Conservation (phyloP, 2,329 filamentous ascomycete species). For the Penicillium sp. region DNA sequence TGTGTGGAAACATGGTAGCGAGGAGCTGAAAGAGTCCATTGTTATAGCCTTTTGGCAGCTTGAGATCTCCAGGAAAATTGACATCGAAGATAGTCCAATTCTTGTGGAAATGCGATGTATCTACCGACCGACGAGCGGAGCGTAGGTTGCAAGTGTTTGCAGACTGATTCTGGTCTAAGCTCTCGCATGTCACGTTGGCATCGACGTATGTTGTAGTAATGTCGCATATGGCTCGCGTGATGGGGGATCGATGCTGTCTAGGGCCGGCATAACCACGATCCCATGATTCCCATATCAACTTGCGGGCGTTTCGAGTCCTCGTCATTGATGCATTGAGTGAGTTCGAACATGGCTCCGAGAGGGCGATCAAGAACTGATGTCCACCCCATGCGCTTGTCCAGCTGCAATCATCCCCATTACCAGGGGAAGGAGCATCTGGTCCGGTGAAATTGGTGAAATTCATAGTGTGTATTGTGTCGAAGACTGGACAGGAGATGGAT, state of each 20-base stretch:
- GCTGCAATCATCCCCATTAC: not conserved
- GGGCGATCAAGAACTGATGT: not conserved
- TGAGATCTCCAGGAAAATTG: not conserved
- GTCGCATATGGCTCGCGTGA: not conserved
- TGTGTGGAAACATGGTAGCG: not conserved
- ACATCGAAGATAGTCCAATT: slow-evolving; percentile 2
- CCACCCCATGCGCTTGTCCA: not conserved
- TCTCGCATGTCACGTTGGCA: not conserved
- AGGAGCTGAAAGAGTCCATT: not conserved
- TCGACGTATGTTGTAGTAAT: not conserved
- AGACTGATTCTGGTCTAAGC: not conserved
- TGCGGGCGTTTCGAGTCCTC: not conserved
- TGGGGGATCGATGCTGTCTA: not conserved
- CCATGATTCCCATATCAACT: slow-evolving; percentile 1
- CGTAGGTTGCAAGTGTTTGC: not conserved
- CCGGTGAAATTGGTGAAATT: not conserved
- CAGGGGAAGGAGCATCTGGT: not conserved
- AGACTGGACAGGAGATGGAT: not conserved
- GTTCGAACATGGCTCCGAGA: not conserved
- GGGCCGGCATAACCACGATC: not conserved
- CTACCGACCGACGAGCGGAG: not conserved
- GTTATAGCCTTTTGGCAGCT: not conserved
- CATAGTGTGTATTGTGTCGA: not conserved
- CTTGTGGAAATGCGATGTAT: not conserved
- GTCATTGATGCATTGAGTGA: not conserved